Percentiles rank a stretch among this genome's conserved stretches.
Evolutionary conservation across 768 basidiomycete genomes (phyloP).

Genomic region (Calocybe indica): DNA sequence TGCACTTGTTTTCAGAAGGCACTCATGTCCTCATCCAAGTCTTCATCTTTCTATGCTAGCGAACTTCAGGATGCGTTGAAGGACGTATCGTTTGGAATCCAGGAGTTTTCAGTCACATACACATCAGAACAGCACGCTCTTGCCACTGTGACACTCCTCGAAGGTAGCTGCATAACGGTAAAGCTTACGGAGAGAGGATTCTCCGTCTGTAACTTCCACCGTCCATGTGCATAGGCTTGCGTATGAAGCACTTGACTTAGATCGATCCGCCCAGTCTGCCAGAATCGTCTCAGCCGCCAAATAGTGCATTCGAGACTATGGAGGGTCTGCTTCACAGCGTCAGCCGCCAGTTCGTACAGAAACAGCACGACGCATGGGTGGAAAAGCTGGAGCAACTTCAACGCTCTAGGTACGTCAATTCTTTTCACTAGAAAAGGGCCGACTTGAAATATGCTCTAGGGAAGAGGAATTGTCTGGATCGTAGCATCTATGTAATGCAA

Average conservation of each 20-base stretch:
- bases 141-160: conserved; percentile 50
- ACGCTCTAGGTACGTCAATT: too few species aligned
- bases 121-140: conserved; percentile 40
- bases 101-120: conserved; percentile 34
- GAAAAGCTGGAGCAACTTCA: conserved; percentile 39
- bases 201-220: conserved; percentile 27
- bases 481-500: too few species aligned
- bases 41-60: conserved; percentile 31
- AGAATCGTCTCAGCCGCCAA: conserved; percentile 6
- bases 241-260: conserved; percentile 1
- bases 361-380: conserved; percentile 40
- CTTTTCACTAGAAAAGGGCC: too few species aligned
- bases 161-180: conserved; percentile 43
- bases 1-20: neutral
- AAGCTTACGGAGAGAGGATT: conserved; percentile 51
- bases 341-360: conserved; percentile 49
- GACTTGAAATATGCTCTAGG: too few species aligned
- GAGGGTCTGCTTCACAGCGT: conserved; percentile 49
- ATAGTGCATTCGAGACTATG: conserved; percentile 45
- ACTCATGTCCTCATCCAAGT: neutral
- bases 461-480: too few species aligned
- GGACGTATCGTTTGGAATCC: conserved; percentile 56
- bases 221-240: neutral
- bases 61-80: conserved; percentile 51
- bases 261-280: conserved; percentile 3